Evolutionary conservation across 2,329 filamentous ascomycete genomes (phyloP).

Genomic region (Colletotrichum cordylinicola): DNA sequence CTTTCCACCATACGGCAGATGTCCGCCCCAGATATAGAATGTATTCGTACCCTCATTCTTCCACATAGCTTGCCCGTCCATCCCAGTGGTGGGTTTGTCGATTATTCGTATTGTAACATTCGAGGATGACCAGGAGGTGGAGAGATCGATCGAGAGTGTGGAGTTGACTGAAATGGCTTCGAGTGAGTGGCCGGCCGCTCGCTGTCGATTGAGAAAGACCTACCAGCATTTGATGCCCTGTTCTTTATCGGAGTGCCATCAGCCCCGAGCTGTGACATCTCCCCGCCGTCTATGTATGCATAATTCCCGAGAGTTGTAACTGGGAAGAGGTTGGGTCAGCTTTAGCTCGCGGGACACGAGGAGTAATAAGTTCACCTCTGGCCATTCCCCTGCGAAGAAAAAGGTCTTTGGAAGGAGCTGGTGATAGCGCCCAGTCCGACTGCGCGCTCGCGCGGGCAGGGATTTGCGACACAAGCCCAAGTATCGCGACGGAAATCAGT

Average conservation of each 20-base stretch:
- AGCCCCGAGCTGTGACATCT: constrained; percentile 27
- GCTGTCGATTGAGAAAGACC: background rate
- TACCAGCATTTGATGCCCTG: constrained; percentile 2
- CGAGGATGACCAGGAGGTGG: constrained; percentile 7
- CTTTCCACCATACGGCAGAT: background rate
- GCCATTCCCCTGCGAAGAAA: background rate
- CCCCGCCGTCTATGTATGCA: constrained; percentile 43
- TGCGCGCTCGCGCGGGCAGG: background rate
- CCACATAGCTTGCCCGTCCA: constrained; percentile 6
- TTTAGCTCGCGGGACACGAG: background rate
- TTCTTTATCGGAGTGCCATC: background rate
- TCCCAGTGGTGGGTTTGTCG: background rate
- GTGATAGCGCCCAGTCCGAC: background rate
- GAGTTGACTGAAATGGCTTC: constrained; percentile 5
- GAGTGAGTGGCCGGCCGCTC: background rate
- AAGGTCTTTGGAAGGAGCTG: background rate
- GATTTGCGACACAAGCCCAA: background rate
- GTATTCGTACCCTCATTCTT: background rate
- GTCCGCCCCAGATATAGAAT: constrained; percentile 20
- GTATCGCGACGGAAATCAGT: background rate
- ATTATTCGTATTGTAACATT: background rate
- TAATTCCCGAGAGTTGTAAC: constrained; percentile 36
- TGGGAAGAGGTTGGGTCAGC: background rate
- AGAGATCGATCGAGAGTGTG: constrained; percentile 18
- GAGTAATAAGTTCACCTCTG: background rate